Conservation (phyloP, 192 early-diverging fungal genomes). For the Entomortierella chlamydospora region DNA sequence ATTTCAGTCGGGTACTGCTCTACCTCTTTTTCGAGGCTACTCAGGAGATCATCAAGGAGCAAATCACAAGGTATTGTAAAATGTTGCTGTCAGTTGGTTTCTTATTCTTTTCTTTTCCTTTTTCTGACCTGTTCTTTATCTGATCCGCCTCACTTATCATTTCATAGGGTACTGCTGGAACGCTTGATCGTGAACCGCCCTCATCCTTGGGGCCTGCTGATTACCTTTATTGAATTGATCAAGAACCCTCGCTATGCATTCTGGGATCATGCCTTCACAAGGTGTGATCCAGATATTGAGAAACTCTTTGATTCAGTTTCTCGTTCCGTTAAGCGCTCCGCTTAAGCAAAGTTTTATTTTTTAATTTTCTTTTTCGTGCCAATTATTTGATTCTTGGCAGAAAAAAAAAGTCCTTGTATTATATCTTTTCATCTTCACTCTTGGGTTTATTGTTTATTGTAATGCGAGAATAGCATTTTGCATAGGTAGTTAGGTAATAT, state of each 20-base stretch:
- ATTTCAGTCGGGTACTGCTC: slow-evolving; percentile 90
- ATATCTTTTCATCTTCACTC: too few species aligned
- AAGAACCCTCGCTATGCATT: slow-evolving; percentile 81
- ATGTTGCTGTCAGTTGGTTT: too few species aligned
- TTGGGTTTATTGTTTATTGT: too few species aligned
- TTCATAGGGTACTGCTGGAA: slow-evolving; percentile 88
- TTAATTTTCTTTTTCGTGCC: slow-evolving; percentile 1
- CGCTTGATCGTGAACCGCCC: slow-evolving; percentile 96
- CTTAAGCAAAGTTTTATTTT: slow-evolving; percentile 10
- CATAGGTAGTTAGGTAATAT: background rate
- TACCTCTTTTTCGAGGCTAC: slow-evolving; percentile 84
- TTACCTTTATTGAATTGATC: slow-evolving; percentile 98
- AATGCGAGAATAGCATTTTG: too few species aligned
- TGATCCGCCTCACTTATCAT: background rate
- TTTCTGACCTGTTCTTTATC: too few species aligned
- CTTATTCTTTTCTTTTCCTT: too few species aligned
- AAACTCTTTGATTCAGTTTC: slow-evolving; percentile 79
- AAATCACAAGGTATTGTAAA: slow-evolving; percentile 82
- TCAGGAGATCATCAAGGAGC: slow-evolving; percentile 91
- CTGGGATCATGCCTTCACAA: slow-evolving; percentile 69
- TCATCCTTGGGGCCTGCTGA: slow-evolving; percentile 97
- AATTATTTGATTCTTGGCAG: too few species aligned
- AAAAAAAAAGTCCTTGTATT: too few species aligned
- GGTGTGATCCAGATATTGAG: slow-evolving; percentile 85
- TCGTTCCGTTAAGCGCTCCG: slow-evolving; percentile 45